Evolutionary conservation across 2,329 filamentous ascomycete species (phyloP), one percentile per base, ranked within the genome.

Genomic region (Cytospora chrysosperma): DNA sequence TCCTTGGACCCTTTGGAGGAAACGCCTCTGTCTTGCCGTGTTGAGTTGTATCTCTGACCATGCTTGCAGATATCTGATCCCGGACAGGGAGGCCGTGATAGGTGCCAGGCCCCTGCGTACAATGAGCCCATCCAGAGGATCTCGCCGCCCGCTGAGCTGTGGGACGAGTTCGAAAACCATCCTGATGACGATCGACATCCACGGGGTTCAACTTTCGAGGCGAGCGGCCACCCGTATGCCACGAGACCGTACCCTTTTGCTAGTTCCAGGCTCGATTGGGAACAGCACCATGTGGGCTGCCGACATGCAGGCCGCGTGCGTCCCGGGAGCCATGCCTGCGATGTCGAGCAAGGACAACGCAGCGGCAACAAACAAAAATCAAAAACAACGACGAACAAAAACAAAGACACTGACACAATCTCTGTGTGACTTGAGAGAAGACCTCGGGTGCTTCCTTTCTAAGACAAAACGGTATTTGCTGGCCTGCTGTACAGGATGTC

Each of bases 391-490:
- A 40, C n/a, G 3, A 26, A 27, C 19, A 21, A 30, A 28, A 12
- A 47, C 17, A 47, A 26, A 30, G 2, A 15, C 10, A 19, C 15
- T 0, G 3, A 6, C 6, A 26, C n/a, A 49, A 19, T 47, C 3
- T 24, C 8, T 27, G 55, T 56, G 13, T 47, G 9, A 56, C 55
- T 21, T n/a, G 34, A 43, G 24, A 49, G 55, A 56, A 56, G 43
- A 28, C 34, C 24, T 26, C 15, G 30, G 27, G 28, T n/a, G 55
- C 37, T 28, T 40, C n/a, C n/a, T 24, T 56, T 56, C 37, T 30
- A 49, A 47, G 55, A 56, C 55, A 56, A 24, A n/a, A 5, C 15
- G 34, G 55, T 56, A 47, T 21, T 47, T 56, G 15, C 26, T 56
- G 24, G 34, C 34, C 13, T 43, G 37, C 26, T 26, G 32, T 34